Percentiles rank a stretch among this genome's conserved stretches.
These are phyloP conservation scores for sunflower (Helianthus annuus) DNA, from an alignment of 129 eudicot genomes.

Conservation along the genomic window DNA sequence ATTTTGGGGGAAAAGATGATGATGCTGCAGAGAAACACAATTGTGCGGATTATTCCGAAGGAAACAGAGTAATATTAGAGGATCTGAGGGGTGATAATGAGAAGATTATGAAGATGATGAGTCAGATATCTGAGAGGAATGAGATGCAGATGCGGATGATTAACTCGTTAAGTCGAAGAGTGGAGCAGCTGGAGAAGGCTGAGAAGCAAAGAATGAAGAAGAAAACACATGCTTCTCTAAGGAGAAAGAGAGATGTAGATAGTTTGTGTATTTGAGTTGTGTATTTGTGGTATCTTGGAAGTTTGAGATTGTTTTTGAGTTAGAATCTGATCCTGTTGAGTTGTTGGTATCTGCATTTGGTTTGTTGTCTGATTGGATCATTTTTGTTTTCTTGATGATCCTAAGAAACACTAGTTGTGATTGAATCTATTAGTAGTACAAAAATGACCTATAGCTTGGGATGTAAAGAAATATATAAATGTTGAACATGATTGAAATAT, in stretches of 20 bases:
- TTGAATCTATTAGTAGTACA: too few species aligned
- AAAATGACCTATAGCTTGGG: too few species aligned
- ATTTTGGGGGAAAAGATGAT: not conserved
- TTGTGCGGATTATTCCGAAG: conserved; percentile 11
- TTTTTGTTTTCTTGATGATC: too few species aligned
- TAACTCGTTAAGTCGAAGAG: conserved; percentile 46
- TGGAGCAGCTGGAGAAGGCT: conserved; percentile 70
- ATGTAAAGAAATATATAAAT: too few species aligned
- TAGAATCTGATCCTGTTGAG: not conserved
- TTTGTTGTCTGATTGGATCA: too few species aligned
- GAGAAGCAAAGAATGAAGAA: conserved; percentile 46
- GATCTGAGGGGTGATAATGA: conserved; percentile 48
- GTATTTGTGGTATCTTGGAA: not conserved
- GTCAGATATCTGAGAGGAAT: conserved; percentile 50
- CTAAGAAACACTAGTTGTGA: too few species aligned
- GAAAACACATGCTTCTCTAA: conserved; percentile 9
- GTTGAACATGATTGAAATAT: too few species aligned
- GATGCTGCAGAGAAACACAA: not conserved
- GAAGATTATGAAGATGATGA: conserved; percentile 55
- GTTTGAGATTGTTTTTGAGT: not conserved
- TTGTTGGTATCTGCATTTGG: not conserved
- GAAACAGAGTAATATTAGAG: conserved; percentile 35
- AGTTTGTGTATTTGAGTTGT: conserved; percentile 2
- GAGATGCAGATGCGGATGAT: conserved; percentile 54
- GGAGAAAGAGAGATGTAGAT: conserved; percentile 13